Evolutionary conservation across 2,329 filamentous ascomycete species (phyloP).

Genomic region (Colletotrichum noveboracense): DNA sequence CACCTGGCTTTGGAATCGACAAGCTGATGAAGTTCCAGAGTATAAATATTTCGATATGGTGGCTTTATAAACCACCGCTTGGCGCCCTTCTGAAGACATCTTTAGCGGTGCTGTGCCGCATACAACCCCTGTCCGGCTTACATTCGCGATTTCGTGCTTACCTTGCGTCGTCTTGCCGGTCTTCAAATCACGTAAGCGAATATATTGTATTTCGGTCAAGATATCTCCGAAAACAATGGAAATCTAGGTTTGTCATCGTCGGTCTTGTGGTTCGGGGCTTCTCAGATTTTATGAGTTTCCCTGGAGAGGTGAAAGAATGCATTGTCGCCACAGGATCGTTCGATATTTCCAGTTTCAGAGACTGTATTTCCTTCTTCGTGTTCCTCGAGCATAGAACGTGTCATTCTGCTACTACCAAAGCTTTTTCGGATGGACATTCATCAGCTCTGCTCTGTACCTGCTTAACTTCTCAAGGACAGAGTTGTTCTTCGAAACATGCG

Average conservation of each 20-base stretch:
- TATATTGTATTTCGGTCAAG: rapidly evolving
- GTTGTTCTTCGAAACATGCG: no score
- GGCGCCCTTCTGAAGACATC: background rate
- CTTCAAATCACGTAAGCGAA: background rate
- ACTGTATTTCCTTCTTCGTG: no score
- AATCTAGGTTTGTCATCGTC: background rate
- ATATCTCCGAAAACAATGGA: background rate
- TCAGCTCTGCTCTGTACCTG: no score
- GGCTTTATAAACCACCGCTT: background rate
- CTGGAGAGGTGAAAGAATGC: no score
- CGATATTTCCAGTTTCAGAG: no score
- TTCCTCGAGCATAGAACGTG: no score
- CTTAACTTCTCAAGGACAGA: no score
- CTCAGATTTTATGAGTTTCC: background rate
- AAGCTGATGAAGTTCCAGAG: background rate
- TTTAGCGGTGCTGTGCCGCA: background rate
- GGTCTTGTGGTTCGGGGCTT: background rate
- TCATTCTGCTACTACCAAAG: no score
- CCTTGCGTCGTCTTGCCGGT: rapidly evolving
- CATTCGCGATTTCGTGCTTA: background rate
- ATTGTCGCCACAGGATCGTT: no score
- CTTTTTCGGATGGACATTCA: no score
- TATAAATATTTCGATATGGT: rapidly evolving
- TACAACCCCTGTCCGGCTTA: background rate
- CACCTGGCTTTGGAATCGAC: background rate